Evolutionary conservation across 2,329 filamentous ascomycete species (phyloP), one percentile per base, ranked within the genome.

Genomic region (Mariannaea sp.): DNA sequence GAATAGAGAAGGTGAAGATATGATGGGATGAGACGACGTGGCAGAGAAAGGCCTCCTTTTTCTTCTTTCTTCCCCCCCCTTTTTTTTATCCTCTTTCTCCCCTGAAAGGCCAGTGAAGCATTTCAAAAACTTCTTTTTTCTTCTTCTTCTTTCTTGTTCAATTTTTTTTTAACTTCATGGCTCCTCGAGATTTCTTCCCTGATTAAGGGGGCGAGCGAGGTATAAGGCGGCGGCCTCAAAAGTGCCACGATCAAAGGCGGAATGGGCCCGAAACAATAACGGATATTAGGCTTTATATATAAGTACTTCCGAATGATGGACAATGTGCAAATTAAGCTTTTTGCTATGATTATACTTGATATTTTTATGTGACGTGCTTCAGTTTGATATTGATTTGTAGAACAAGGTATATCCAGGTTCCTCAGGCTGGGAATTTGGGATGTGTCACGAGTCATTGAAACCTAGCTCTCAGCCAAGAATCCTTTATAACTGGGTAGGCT

Each of bases 251-350:
- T 33, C 45, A 48, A 40, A 16, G 39, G 44, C 50, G 29, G 49
- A 43, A 22, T 19, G 39, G 44, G 44, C 50, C 39, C 30, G 27
- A 32, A 33, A 42, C n/a, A n/a, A n/a, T n/a, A 35, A 35, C 19
- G 33, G 33, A 16, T 32, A 43, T 48, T 44, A 53, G 50, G 50
- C 43, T 49, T 41, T 32, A 49, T 19, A 49, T 41, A n/a, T n/a
- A n/a, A n/a, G n/a, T 49, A 53, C 38, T 49, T 53, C 38, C 44
- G 44, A 49, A 48, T 48, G 44, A 48, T 53, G 39, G 50, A 49
- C 32, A 36, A 53, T 38, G 14, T 53, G 46, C 50, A 53, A 53
- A 29, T n/a, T 38, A 33, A 41, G 33, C 44, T 49, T 44, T 38
- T 12, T 26, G 19, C 6, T 38, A 17, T 17, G 30, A 17, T 43